phyloP scores from a whole-genome alignment of 495 filamentous ascomycete genomes.

The Xylaria nigripes region DNA sequence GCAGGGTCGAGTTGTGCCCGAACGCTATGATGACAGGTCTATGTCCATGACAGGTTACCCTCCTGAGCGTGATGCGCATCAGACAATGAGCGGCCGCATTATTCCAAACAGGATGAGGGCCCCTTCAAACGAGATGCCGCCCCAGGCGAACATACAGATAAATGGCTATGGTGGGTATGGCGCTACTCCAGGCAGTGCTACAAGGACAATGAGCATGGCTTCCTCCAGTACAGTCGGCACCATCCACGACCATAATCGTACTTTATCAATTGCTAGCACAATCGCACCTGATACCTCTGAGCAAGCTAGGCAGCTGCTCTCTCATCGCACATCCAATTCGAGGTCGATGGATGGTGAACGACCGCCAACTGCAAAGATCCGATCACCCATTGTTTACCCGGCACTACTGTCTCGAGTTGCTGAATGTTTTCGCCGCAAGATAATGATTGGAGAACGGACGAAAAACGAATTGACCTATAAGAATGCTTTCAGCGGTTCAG shows the following conservation, averaged over 20 bases:
- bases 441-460: conserved; percentile 71
- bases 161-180: conserved; percentile 22
- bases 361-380: conserved; percentile 43
- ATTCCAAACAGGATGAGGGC: conserved; percentile 56
- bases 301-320: conserved; percentile 31
- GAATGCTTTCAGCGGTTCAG: conserved; percentile 86
- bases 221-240: conserved; percentile 38
- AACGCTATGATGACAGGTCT: conserved; percentile 82
- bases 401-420: conserved; percentile 86
- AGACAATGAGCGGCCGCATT: conserved; percentile 84
- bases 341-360: conserved; percentile 43
- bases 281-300: conserved; percentile 41
- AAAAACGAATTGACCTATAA: conserved; percentile 98
- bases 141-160: conserved; percentile 7
- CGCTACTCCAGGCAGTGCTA: conserved; percentile 33
- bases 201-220: conserved; percentile 46
- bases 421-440: conserved; percentile 80
- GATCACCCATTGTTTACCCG: conserved; percentile 80
- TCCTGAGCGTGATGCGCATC: conserved; percentile 64
- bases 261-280: conserved; percentile 90
- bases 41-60: conserved; percentile 93
- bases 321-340: conserved; percentile 36
- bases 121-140: conserved; percentile 27
- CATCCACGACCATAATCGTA: conserved; percentile 36
- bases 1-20: conserved; percentile 82